Evolutionary conservation across 2,329 filamentous ascomycete genomes (phyloP).

Genomic region (Arthrinium puccinioides): DNA sequence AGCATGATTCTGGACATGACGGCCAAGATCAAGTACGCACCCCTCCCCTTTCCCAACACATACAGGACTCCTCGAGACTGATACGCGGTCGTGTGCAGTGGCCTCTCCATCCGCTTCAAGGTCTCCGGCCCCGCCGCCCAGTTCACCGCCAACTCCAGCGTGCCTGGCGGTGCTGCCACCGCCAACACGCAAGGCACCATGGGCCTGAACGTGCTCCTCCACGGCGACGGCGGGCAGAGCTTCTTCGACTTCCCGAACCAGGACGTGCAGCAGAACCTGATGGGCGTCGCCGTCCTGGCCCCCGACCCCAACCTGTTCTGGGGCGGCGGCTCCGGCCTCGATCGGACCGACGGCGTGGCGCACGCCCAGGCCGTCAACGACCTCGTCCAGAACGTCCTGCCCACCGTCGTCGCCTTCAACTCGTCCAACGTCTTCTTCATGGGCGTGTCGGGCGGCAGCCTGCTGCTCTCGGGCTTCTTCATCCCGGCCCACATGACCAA

Average conservation of each 20-base stretch:
- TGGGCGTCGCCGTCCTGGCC: slow-evolving; percentile 46
- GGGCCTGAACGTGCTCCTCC: slow-evolving; percentile 50
- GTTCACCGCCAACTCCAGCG: slow-evolving; percentile 41
- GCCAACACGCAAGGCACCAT: slow-evolving; percentile 27
- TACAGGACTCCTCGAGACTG: not conserved
- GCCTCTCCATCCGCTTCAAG: slow-evolving; percentile 47
- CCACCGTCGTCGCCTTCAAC: slow-evolving; percentile 47
- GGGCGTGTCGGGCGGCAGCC: slow-evolving; percentile 46
- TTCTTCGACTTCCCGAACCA: slow-evolving; percentile 53
- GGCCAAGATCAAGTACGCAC: slow-evolving; percentile 42
- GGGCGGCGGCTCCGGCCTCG: slow-evolving; percentile 45
- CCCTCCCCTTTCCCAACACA: not conserved
- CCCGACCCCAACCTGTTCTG: slow-evolving; percentile 50
- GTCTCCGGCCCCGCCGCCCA: slow-evolving; percentile 46
- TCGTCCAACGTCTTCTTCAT: slow-evolving; percentile 46
- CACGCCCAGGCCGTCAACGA: slow-evolving; percentile 49
- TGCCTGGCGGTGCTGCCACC: slow-evolving; percentile 33
- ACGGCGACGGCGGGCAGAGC: slow-evolving; percentile 52
- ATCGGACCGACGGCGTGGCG: slow-evolving; percentile 46
- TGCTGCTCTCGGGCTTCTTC: slow-evolving; percentile 50
- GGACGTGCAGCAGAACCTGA: slow-evolving; percentile 39
- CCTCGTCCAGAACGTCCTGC: slow-evolving; percentile 40
- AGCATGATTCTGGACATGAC: slow-evolving; percentile 48
- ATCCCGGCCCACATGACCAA: slow-evolving; percentile 47
- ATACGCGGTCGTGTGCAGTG: slow-evolving; percentile 21